These are phyloP conservation scores for Penicillium samsonianum DNA, from an alignment of 495 filamentous ascomycete genomes.

Conservation along the genomic window DNA sequence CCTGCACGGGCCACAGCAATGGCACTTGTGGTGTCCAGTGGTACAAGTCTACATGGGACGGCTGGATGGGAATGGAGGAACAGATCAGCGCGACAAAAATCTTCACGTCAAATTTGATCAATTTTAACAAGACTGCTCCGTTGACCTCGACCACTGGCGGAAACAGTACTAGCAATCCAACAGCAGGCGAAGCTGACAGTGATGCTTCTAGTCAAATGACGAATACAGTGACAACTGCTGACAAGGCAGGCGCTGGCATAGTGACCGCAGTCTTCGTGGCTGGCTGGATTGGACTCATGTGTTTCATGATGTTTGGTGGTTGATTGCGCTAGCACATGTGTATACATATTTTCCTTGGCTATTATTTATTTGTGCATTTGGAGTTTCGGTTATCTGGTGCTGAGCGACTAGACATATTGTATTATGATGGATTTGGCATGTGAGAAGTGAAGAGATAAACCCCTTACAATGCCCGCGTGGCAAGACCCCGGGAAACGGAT, in stretches of 20 bases:
- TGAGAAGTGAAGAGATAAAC: too few species aligned
- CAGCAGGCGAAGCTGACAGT: conserved; percentile 37
- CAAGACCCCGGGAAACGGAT: too few species aligned
- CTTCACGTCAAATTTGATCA: conserved; percentile 39
- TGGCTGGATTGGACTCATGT: conserved; percentile 34
- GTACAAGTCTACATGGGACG: conserved; percentile 64
- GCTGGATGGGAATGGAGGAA: conserved; percentile 59
- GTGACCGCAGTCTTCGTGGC: conserved; percentile 58
- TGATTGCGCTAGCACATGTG: background rate
- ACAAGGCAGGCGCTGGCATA: conserved; percentile 66
- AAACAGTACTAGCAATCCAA: conserved; percentile 37
- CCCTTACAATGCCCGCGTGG: too few species aligned
- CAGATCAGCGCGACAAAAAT: conserved; percentile 60
- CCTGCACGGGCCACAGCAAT: conserved; percentile 65
- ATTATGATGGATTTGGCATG: too few species aligned
- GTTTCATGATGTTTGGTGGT: conserved; percentile 28
- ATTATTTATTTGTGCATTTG: background rate
- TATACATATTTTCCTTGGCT: background rate
- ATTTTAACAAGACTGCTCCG: conserved; percentile 32
- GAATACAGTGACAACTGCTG: conserved; percentile 53
- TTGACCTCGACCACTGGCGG: conserved; percentile 31
- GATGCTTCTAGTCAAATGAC: conserved; percentile 11
- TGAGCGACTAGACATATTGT: too few species aligned
- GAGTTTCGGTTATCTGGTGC: background rate
- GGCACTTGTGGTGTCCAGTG: conserved; percentile 73